Evolutionary conservation across 352 stramenopile genomes (phyloP).

Genomic region (Phytopythium oedochilum): DNA sequence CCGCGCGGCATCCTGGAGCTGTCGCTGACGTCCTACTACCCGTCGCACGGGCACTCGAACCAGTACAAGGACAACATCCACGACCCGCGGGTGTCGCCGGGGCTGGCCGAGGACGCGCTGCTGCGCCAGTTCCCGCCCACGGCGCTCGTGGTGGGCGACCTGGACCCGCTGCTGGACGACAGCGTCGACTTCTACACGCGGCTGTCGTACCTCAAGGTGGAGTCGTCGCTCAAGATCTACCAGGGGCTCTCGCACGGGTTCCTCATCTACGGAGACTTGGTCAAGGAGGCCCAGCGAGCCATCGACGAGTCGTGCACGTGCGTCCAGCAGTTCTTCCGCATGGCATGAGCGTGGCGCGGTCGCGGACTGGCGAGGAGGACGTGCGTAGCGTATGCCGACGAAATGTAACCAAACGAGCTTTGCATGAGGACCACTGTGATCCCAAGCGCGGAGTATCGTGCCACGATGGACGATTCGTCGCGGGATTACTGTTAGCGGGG

Average conservation of each 20-base stretch:
- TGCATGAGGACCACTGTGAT: too few relatives aligned
- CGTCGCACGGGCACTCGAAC: constrained; percentile 72
- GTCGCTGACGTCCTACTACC: constrained; percentile 83
- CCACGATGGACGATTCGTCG: too few relatives aligned
- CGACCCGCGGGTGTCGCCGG: constrained; percentile 82
- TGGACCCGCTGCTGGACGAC: constrained; percentile 86
- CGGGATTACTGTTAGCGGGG: too few relatives aligned
- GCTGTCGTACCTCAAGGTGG: constrained; percentile 72
- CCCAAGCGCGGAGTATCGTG: too few relatives aligned
- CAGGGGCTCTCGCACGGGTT: constrained; percentile 82
- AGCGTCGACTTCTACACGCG: constrained; percentile 90
- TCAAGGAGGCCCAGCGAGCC: constrained; percentile 68
- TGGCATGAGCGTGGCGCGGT: constrained; percentile 16
- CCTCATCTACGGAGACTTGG: constrained; percentile 81
- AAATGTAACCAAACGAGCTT: too few relatives aligned
- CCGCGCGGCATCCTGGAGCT: constrained; percentile 77
- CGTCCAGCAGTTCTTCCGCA: constrained; percentile 57
- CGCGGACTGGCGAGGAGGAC: background rate
- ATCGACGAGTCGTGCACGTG: constrained; percentile 82
- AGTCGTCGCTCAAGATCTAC: constrained; percentile 82
- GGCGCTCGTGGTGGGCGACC: constrained; percentile 75
- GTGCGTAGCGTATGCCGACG: background rate
- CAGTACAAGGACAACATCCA: constrained; percentile 89
- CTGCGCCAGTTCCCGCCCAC: constrained; percentile 79
- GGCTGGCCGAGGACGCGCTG: constrained; percentile 68